Base-by-base conservation (phyloP, 2,329 filamentous ascomycete species). In the Aspergillus sojae region DNA sequence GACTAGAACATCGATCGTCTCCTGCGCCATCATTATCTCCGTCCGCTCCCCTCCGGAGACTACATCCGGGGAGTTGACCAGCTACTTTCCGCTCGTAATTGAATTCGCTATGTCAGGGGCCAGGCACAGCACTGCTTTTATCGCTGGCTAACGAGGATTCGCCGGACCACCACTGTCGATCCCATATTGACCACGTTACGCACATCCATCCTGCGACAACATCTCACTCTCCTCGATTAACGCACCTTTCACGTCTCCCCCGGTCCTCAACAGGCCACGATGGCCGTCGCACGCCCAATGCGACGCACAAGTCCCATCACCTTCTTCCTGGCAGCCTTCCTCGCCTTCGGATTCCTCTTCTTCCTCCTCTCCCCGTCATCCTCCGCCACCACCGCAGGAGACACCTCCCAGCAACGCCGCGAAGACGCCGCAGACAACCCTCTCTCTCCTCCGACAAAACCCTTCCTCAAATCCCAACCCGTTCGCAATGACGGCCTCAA, bases 221-320 rank as follows among this genome's bases (percentile, higher is more conserved):
- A 60, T 46, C 11, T n/a, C 56, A 11, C 23, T 53, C 50, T 34
- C 45, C 26, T 30, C 46, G 46, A 52, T 52, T 26, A 41, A 52
- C 48, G 45, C 62, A 28, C 23, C 23, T 58, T 46, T n/a, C 11
- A 55, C 65, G 60, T 59, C 61, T 63, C 58, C 58, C 43, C 32
- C 58, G 65, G 54, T 63, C 69, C 57, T 65, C 65, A 60, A 64
- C 61, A 67, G 71, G 72, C 73, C 75, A 80, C 60, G 62, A 87
- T 88, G 86, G 85, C 84, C 71, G 79, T 84, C 70, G 75, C 84
- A 75, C 91, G 92, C 80, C 83, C 84, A 67, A 86, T 94, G 75
- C 92, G 92, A 81, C 91, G 91, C 81, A 88, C 90, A 76, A 95
- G 88, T 79, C 90, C 92, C 67, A 84, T 91, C 74, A 94, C 91